Base-by-base conservation (phyloP, 2,329 filamentous ascomycete species). In the Fusarium sp. region DNA sequence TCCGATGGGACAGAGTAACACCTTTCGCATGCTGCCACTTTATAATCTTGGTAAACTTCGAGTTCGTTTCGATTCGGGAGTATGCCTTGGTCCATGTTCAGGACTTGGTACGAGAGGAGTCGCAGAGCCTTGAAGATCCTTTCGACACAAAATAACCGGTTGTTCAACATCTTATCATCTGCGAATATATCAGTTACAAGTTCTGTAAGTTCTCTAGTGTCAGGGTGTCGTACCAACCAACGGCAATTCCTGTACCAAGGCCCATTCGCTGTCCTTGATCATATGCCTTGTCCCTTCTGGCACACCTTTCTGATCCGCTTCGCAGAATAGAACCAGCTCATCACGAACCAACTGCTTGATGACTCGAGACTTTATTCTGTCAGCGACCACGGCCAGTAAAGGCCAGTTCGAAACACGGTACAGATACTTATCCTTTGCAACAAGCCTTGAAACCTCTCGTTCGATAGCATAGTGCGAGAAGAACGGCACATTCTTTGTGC, bases 361-460 rank as follows among this genome's bases (percentile, higher is more conserved):
- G 5, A 9, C 4, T 48, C 7, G 18, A 71, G 50, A 37, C 9
- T 28, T 11, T 11, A 73, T 60, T 13, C 52, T 58, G 10, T 62
- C 18, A 14, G 64, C 67, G 34, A 72, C 61, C 3, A 67, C 21
- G 16, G 58, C 61, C 14, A 74, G 46, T 8, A 74, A 62, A 7
- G 62, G 21, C 71, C 71, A 74, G 23, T 67, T 50, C 7, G 49
- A 10, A 1, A 72, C 57, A 12, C 28, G 45, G 9, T 51, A 45
- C 18, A 72, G n/a, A 3, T 48, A 46, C n/a, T 31, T 51, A 4
- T 45, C 41, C 16, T 44, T 7, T 21, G 18, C 4, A 25, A 53
- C 37, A 4, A 72, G 34, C 4, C 14, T 23, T 19, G 37, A 34
- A 23, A 74, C 46, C 3, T 25, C n/a, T 2, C 14, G 19, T 7